Evolutionary conservation across 306 rosid species (phyloP).

Genomic region (Datisca glomerata): DNA sequence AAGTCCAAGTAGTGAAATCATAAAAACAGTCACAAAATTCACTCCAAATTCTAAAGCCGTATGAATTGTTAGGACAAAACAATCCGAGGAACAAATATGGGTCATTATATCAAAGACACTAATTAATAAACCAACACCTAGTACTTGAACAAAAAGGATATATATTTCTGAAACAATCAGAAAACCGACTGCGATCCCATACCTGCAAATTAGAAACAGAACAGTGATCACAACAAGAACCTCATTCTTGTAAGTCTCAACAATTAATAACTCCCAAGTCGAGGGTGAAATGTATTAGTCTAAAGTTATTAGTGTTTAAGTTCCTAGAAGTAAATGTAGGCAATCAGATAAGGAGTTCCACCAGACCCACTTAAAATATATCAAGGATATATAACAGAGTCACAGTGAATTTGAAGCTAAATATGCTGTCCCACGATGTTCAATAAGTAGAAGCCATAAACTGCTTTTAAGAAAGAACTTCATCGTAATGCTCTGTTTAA

Average conservation of each 20-base stretch:
- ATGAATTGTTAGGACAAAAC: constrained; percentile 38
- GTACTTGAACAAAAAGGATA: constrained; percentile 47
- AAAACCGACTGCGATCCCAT: constrained; percentile 54
- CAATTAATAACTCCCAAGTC: neutral
- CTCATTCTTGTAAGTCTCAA: constrained; percentile 4
- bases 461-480: too few species aligned
- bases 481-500: too few species aligned
- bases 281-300: neutral
- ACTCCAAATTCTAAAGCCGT: constrained; percentile 64
- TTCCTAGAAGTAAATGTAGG: too few species aligned
- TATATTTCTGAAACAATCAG: constrained; percentile 62
- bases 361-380: too few species aligned
- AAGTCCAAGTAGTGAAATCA: constrained; percentile 38
- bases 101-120: neutral
- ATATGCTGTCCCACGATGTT: too few species aligned
- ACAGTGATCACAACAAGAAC: constrained; percentile 6
- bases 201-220: constrained; percentile 35
- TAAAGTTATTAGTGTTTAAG: too few species aligned
- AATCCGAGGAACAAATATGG: constrained; percentile 8
- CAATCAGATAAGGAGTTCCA: too few species aligned
- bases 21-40: constrained; percentile 42
- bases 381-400: too few species aligned
- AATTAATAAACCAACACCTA: constrained; percentile 10
- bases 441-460: too few species aligned
- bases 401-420: too few species aligned